Evolutionary conservation across 129 eudicot genomes (phyloP).

Genomic region (Flaveria robusta): DNA sequence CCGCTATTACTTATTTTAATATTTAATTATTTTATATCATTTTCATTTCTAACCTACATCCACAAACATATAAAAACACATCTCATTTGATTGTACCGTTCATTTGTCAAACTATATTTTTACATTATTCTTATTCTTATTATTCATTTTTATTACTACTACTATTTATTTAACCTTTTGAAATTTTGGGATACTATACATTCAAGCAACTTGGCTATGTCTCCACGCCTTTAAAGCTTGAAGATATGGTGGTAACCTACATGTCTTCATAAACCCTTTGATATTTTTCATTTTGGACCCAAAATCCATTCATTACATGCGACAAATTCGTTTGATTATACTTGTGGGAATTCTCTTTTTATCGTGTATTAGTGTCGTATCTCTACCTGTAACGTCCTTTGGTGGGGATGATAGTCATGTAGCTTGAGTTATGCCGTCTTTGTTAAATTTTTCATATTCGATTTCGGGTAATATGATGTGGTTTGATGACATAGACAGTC

Average conservation of each 20-base stretch:
- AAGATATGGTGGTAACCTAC: slow-evolving; percentile 40
- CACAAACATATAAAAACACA: no score
- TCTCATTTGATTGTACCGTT: no score
- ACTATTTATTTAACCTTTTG: background rate
- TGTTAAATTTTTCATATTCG: background rate
- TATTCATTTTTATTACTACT: background rate
- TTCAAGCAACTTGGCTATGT: slow-evolving; percentile 34
- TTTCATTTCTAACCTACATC: no score
- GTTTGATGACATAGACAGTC: background rate
- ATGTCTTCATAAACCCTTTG: slow-evolving; percentile 22
- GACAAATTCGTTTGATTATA: background rate
- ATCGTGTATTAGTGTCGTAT: background rate
- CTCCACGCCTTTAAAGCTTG: slow-evolving; percentile 32
- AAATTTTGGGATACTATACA: slow-evolving; percentile 8
- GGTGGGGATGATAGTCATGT: background rate
- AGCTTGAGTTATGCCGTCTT: background rate
- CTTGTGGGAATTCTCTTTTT: background rate
- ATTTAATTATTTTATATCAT: no score
- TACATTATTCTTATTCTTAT: background rate
- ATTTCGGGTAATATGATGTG: background rate
- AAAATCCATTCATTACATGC: slow-evolving; percentile 16
- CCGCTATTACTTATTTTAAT: no score
- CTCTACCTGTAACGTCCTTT: background rate
- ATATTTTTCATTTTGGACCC: slow-evolving; percentile 8
- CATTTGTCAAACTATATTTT: no score